Percentiles rank a stretch among this genome's conserved stretches.
Conservation (phyloP, 495 filamentous ascomycete genomes). For the Neurospora africana region DNA sequence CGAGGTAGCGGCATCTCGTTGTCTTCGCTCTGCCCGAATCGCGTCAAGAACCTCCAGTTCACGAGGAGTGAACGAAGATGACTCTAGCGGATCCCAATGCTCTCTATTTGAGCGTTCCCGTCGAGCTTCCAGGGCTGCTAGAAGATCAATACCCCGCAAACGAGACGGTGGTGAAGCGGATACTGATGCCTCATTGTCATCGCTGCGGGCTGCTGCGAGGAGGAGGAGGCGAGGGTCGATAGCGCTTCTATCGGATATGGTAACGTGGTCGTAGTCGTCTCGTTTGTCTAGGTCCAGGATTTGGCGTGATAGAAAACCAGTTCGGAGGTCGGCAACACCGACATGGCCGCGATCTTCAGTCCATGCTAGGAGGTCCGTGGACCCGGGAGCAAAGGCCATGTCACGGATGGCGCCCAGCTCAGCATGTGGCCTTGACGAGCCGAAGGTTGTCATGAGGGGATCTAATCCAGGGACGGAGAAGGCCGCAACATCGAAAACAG, state of each 20-base stretch:
- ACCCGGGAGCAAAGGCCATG: slow-evolving; percentile 82
- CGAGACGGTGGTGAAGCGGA: slow-evolving; percentile 1
- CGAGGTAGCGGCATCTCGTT: not conserved
- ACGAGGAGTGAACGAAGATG: not conserved
- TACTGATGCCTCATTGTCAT: not conserved
- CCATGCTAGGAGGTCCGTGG: slow-evolving; percentile 89
- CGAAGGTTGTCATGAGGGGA: slow-evolving; percentile 33
- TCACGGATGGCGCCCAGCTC: slow-evolving; percentile 74
- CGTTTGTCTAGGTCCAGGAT: slow-evolving; percentile 53
- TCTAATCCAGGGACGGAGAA: slow-evolving; percentile 27
- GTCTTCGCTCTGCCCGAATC: not conserved
- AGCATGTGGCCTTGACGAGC: slow-evolving; percentile 46
- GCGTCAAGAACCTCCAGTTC: not conserved
- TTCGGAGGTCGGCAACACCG: slow-evolving; percentile 75
- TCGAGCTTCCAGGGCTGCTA: not conserved
- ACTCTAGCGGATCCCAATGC: slow-evolving; percentile 9
- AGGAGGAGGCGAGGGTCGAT: slow-evolving; percentile 39
- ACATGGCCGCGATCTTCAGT: slow-evolving; percentile 78
- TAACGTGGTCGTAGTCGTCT: slow-evolving; percentile 42
- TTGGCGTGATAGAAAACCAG: slow-evolving; percentile 65
- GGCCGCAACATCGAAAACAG: slow-evolving; percentile 35
- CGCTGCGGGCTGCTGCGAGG: not conserved
- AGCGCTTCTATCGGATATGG: slow-evolving; percentile 31
- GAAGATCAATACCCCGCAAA: not conserved
- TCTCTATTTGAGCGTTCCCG: slow-evolving; percentile 5